Evolutionary conservation across 352 stramenopile species (phyloP), one percentile per base, ranked within the genome.

Genomic region (Aphanomyces stellatus): DNA sequence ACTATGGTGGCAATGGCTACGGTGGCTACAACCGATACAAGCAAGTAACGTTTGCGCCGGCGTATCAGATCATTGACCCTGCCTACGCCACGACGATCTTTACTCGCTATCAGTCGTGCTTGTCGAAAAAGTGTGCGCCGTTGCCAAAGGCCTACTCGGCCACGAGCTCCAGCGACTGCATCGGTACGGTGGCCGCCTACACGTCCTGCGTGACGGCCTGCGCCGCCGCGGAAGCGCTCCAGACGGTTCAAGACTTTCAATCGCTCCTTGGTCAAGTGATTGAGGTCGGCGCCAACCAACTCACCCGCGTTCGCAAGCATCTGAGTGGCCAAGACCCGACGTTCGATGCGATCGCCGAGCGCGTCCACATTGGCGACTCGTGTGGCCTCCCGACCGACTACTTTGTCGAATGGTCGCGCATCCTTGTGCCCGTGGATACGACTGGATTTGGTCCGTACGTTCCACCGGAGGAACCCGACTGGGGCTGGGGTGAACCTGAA

Each of bases 361-460:
- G 60, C 34, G 42, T 67, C 2, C 60, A 67, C 49, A 67, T 67
- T 49, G 60, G 60, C 33, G 60, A 67, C n/a, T 67, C 60, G 30
- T 67, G 60, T 41, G 57, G 60, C 46, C 49, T 67, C 31, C 60
- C 60, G 19, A 67, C 25, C 33, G 48, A 51, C 15, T 42, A 67
- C 49, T 67, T 67, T 67, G 60, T 41, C 22, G 31, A 33, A n/a
- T 67, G 60, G 60, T 49, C 48, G 19, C 60, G 60, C 34, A 67
- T 67, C 34, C 11, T 67, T 17, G 27, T 67, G 2, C 60, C 60
- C 2, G 60, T 67, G 3, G 2, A 40, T 24, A 24, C 33, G 1
- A 24, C 25, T 1, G 4, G 27, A 0, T n/a, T 57, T 30, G 19
- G 25, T 10, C 7, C 42, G 42, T 51, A 51, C 42, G 25, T 25